Percentiles rank a stretch among this genome's conserved stretches.
Conservation (phyloP, 495 filamentous ascomycete genomes). For the Oidiodendron maius region DNA sequence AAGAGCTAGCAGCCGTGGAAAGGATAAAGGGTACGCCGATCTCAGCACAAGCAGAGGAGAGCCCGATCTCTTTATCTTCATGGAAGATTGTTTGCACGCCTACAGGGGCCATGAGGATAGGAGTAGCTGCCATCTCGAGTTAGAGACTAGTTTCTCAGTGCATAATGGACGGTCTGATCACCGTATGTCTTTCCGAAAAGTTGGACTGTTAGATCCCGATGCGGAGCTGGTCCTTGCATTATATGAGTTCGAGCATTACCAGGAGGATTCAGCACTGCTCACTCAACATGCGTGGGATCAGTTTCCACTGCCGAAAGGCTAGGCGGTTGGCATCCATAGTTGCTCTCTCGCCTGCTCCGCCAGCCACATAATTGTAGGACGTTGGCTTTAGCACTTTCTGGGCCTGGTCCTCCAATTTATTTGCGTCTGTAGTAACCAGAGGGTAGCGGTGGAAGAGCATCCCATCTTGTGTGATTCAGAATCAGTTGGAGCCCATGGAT, state of each 20-base stretch:
- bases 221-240: slow-evolving; percentile 27
- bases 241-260: background rate
- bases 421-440: slow-evolving; percentile 54
- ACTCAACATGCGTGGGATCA: slow-evolving; percentile 36
- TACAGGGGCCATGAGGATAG: slow-evolving; percentile 53
- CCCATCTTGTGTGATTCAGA: too few relatives aligned
- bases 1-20: slow-evolving; percentile 36
- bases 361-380: slow-evolving; percentile 55
- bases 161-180: slow-evolving; percentile 2
- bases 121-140: slow-evolving; percentile 23
- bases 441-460: slow-evolving; percentile 41
- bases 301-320: slow-evolving; percentile 61
- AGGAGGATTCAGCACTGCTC: background rate
- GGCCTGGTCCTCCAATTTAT: slow-evolving; percentile 52
- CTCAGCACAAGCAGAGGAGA: slow-evolving; percentile 46
- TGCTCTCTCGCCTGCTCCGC: slow-evolving; percentile 58
- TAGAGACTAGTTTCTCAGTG: background rate
- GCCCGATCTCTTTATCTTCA: slow-evolving; percentile 44
- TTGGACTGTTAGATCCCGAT: slow-evolving; percentile 45
- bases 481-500: background rate
- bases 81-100: slow-evolving; percentile 56
- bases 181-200: slow-evolving; percentile 50
- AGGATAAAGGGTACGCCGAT: slow-evolving; percentile 48
- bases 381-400: slow-evolving; percentile 38
- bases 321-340: slow-evolving; percentile 62